Conservation (phyloP, 2,329 filamentous ascomycete species). For the Ilyonectria mors-panacis region DNA sequence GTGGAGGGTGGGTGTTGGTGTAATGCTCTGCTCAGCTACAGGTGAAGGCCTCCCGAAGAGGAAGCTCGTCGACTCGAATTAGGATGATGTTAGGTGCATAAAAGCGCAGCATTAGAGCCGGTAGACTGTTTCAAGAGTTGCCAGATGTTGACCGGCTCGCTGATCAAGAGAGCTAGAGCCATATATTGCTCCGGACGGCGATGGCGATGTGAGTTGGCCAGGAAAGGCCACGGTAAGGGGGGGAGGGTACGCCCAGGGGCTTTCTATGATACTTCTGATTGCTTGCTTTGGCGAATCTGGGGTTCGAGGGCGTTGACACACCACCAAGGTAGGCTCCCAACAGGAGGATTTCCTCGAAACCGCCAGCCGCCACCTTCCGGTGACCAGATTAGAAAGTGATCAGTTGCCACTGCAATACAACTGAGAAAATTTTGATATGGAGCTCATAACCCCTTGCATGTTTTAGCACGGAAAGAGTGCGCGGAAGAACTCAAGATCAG, state of each 20-base stretch:
- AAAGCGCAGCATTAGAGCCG: neutral
- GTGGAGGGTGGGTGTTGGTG: neutral
- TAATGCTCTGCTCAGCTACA: slow-evolving; percentile 1
- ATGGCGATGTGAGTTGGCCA: slow-evolving; percentile 8
- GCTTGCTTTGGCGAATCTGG: neutral
- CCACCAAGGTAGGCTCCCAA: neutral
- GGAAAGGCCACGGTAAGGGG: slow-evolving; percentile 3
- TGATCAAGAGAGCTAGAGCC: slow-evolving; percentile 11
- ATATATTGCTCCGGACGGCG: slow-evolving; percentile 6
- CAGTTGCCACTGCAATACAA: slow-evolving; percentile 18
- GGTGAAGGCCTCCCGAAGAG: neutral
- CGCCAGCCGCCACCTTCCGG: neutral
- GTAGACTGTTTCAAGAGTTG: slow-evolving; percentile 21
- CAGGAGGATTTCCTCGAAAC: neutral
- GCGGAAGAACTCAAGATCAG: slow-evolving; percentile 1
- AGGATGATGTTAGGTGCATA: slow-evolving; percentile 7
- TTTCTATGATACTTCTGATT: neutral
- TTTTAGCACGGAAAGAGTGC: slow-evolving; percentile 1
- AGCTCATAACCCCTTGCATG: slow-evolving; percentile 16
- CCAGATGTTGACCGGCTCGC: slow-evolving; percentile 18
- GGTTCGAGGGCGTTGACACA: neutral
- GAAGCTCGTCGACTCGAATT: slow-evolving; percentile 6
- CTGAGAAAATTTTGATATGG: neutral
- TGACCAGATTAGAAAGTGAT: neutral
- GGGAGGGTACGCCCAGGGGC: neutral